Evolutionary conservation across 2,329 filamentous ascomycete species (phyloP), one percentile per base, ranked within the genome.

Genomic region (Neonectria magnoliae): DNA sequence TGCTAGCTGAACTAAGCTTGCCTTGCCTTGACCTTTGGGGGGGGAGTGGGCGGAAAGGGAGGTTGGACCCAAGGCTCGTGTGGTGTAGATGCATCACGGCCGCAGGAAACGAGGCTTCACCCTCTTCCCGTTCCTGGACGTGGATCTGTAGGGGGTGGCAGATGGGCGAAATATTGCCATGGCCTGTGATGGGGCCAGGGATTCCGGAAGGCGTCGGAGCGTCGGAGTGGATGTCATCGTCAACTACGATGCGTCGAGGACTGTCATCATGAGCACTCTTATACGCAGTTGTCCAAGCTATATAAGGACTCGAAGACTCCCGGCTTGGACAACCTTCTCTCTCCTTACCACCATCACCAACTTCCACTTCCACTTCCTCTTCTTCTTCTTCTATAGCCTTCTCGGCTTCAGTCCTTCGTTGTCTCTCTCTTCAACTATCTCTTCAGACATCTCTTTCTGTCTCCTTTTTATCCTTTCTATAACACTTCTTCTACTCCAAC

Each of bases 321-420:
- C 42, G 14, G 20, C n/a, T 9, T 4, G 18, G 10, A 42, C 36
- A 8, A 11, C 13, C n/a, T 6, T 25, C 20, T 42, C 14, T 11
- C 9, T 55, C 50, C 25, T 38, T 56, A 55, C 38, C 50, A 59
- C 29, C 50, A 59, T 20, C 50, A 56, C 36, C 53, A 52, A n/a
- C 41, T 55, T 59, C 33, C 47, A 20, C 9, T 61, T 42, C 51
- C 60, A 41, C 52, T 54, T 66, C 57, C 18, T 55, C 52, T 27
- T 41, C 52, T 54, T 66, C 57, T 16, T 55, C 52, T 27, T 41
- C 27, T 59, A 29, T 57, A 33, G 45, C 63, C 62, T 41, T 51
- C 48, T 18, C 47, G 48, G 33, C 60, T 59, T 53, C 18, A 56
- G 50, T 50, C 61, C 38, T 69, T 71, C 69, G 57, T 66, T 59